Percentiles rank a stretch among this genome's conserved stretches.
Conservation (phyloP, 1,284 basidiomycete species). For the Malassezia furfur region DNA sequence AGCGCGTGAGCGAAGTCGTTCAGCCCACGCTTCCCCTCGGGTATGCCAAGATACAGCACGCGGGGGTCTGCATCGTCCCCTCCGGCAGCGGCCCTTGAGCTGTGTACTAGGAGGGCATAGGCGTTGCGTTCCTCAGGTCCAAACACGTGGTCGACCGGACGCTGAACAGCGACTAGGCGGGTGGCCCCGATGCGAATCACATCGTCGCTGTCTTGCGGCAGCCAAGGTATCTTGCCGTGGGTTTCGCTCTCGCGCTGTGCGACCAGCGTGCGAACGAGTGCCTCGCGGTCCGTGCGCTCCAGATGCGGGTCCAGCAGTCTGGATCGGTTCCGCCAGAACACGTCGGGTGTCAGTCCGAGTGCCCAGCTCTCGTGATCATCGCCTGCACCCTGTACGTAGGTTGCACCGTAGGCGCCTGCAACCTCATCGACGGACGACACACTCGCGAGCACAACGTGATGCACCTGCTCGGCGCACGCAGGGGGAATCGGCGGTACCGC, state of each 20-base stretch:
- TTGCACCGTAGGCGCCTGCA: neutral
- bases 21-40: constrained; percentile 23
- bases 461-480: neutral
- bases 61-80: neutral
- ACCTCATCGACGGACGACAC: constrained; percentile 47
- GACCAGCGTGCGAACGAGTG: constrained; percentile 54
- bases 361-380: constrained; percentile 83
- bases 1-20: constrained; percentile 17
- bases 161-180: neutral
- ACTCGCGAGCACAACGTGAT: constrained; percentile 14
- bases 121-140: neutral
- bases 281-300: constrained; percentile 53
- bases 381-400: constrained; percentile 75
- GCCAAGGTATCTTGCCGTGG: neutral
- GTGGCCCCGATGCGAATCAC: neutral
- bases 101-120: constrained; percentile 6
- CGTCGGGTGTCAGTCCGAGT: constrained; percentile 61
- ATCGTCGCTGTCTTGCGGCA: neutral
- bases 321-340: constrained; percentile 61
- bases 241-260: neutral
- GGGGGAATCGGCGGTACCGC: neutral
- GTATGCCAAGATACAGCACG: constrained; percentile 2
- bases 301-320: constrained; percentile 52
- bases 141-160: neutral
- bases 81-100: neutral